Evolutionary conservation across 2,329 filamentous ascomycete genomes (phyloP).

Genomic region (Coniochaeta prunicola): DNA sequence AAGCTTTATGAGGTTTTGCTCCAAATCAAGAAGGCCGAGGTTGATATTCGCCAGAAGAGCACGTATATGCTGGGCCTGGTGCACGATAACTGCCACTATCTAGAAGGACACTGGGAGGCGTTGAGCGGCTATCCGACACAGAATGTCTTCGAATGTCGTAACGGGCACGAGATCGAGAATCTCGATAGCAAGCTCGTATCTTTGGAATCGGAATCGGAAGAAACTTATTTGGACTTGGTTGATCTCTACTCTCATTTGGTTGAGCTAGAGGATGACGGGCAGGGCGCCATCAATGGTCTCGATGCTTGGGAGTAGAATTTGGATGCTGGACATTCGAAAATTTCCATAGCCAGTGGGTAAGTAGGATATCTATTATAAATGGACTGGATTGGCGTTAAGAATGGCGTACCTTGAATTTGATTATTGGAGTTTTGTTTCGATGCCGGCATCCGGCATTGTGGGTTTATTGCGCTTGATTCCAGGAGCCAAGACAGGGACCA

Average conservation of each 20-base stretch:
- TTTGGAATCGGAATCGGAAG: background rate
- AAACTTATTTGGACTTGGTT: background rate
- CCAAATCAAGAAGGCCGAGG: background rate
- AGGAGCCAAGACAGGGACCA: no score
- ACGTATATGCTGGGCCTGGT: background rate
- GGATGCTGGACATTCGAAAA: background rate
- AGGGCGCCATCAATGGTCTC: background rate
- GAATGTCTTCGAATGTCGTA: background rate
- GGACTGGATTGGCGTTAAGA: no score
- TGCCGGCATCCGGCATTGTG: no score
- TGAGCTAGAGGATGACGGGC: background rate
- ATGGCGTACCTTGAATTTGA: no score
- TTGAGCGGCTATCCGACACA: background rate
- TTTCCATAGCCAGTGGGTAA: no score
- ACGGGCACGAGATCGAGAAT: background rate
- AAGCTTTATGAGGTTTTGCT: background rate
- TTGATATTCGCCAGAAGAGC: background rate
- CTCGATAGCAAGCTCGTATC: background rate
- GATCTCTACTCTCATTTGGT: background rate
- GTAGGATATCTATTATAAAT: no score
- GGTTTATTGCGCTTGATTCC: no score
- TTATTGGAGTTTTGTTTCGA: no score
- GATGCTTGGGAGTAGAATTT: background rate
- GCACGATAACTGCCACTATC: background rate
- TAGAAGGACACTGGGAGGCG: background rate